A percentile compares a stretch with the other conserved stretches of the same genome.
Conservation (phyloP, 2,329 filamentous ascomycete species). For the Myotisia sp. region DNA sequence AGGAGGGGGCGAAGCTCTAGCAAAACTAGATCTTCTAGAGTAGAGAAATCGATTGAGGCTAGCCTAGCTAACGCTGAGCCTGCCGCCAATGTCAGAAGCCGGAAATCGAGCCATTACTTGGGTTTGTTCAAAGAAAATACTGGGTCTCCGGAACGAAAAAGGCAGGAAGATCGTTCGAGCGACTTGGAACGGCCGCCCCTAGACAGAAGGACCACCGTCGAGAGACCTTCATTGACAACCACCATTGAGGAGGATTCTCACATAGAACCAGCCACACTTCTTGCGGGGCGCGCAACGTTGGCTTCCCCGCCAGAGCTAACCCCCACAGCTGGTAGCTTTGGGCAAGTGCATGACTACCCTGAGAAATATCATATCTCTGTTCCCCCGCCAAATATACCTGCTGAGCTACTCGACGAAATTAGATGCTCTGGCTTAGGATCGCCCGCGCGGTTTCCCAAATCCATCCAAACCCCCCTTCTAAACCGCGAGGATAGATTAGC, state of each 20-base stretch:
- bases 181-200: too few species aligned
- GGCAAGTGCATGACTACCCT: neutral
- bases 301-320: neutral
- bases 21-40: conserved; percentile 32
- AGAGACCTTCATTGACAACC: too few species aligned
- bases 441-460: neutral
- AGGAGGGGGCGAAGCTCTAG: conserved; percentile 16
- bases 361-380: too few species aligned
- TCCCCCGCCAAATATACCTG: neutral
- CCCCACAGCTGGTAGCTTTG: too few species aligned
- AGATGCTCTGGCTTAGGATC: neutral
- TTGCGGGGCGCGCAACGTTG: too few species aligned
- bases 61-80: conserved; percentile 45
- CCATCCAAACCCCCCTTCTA: conserved; percentile 1
- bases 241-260: conserved; percentile 1
- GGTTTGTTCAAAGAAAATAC: conserved; percentile 52
- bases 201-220: too few species aligned
- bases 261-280: too few species aligned
- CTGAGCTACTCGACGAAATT: conserved; percentile 2
- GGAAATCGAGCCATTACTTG: conserved; percentile 52
- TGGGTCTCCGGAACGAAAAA: conserved; percentile 38
- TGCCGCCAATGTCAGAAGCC: conserved; percentile 42
- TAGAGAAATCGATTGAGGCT: conserved; percentile 51
- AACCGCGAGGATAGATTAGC: conserved; percentile 1
- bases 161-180: conserved; percentile 34